Percentiles rank a stretch among this genome's conserved stretches.
phyloP scores from a whole-genome alignment of 441 rosid species.

The Breynia disticha region DNA sequence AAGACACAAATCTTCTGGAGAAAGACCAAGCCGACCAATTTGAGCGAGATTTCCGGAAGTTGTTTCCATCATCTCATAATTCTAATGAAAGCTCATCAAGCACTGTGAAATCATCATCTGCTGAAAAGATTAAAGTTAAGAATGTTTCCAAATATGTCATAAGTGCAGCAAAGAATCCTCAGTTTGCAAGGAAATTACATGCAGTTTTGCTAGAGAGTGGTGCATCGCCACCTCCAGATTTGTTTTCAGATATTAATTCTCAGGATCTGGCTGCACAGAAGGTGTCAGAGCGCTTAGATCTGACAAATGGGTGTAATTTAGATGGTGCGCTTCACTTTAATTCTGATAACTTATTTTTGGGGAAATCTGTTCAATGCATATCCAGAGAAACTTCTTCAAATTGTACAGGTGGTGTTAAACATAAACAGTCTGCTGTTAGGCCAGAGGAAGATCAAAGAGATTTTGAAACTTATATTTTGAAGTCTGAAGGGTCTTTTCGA shows the following conservation, averaged over 20 bases:
- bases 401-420: conserved; percentile 17
- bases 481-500: conserved; percentile 25
- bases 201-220: conserved; percentile 91
- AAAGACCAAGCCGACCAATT: conserved; percentile 45
- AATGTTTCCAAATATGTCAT: conserved; percentile 82
- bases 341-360: conserved; percentile 27
- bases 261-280: conserved; percentile 32
- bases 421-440: conserved; percentile 24
- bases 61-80: conserved; percentile 35
- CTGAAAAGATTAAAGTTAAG: conserved; percentile 74
- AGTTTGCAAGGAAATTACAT: conserved; percentile 85
- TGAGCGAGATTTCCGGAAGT: conserved; percentile 63
- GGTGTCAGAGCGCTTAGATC: conserved; percentile 23
- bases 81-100: conserved; percentile 34
- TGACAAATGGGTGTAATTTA: conserved; percentile 22
- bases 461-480: conserved; percentile 23
- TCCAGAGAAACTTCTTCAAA: conserved; percentile 10
- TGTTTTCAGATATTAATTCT: conserved; percentile 52
- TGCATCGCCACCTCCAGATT: conserved; percentile 84
- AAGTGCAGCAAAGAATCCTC: conserved; percentile 86
- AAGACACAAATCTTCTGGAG: conserved; percentile 30
- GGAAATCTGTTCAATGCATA: conserved; percentile 17
- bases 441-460: conserved; percentile 32
- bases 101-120: conserved; percentile 43
- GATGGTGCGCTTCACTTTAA: conserved; percentile 19